Conservation (phyloP, 2,329 filamentous ascomycete genomes). For the Fonsecaea nubica region DNA sequence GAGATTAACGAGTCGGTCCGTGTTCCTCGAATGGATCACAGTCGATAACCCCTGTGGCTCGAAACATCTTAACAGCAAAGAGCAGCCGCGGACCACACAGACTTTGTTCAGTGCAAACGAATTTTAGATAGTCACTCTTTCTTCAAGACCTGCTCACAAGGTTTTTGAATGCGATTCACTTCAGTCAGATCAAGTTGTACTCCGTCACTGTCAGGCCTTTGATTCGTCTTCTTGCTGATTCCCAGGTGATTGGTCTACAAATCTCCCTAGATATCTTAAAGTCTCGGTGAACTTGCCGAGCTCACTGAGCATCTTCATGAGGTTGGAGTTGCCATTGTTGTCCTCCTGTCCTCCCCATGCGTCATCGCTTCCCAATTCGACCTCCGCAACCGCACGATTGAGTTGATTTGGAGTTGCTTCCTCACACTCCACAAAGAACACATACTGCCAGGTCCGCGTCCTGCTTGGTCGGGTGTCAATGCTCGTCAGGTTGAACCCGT, state of each 20-base stretch:
- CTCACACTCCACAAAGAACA: constrained; percentile 92
- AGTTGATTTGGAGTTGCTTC: constrained; percentile 11
- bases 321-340: constrained; percentile 34
- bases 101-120: constrained; percentile 11
- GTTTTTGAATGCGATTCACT: constrained; percentile 10
- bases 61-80: background rate
- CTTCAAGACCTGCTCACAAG: background rate
- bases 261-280: constrained; percentile 43
- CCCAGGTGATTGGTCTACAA: constrained; percentile 33
- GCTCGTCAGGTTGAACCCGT: constrained; percentile 81
- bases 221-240: constrained; percentile 3
- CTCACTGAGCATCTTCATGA: constrained; percentile 44
- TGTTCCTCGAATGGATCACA: background rate
- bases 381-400: background rate
- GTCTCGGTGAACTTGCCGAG: constrained; percentile 48
- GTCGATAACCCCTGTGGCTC: background rate
- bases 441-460: constrained; percentile 73
- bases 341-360: constrained; percentile 38
- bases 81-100: background rate
- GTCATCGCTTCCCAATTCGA: background rate
- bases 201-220: background rate
- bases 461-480: constrained; percentile 77
- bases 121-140: constrained; percentile 30
- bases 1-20: background rate
- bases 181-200: background rate